Evolutionary conservation across 2,329 filamentous ascomycete species (phyloP), one percentile per base, ranked within the genome.

Genomic region (Daldinia sp.): DNA sequence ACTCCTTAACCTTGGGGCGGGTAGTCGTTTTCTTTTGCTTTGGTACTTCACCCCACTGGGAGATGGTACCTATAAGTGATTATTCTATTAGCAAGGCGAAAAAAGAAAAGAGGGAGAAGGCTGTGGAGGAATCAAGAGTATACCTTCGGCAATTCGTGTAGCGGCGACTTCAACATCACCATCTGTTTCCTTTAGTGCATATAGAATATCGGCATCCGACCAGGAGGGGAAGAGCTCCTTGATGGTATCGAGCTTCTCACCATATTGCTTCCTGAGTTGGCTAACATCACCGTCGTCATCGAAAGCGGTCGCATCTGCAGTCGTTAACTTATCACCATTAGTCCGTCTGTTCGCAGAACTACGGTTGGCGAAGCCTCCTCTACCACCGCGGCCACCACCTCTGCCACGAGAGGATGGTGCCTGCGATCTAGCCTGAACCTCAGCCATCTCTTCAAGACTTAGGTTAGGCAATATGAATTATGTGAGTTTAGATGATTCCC

Each of bases 171-270:
- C 86, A 73, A 93, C 83, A 78, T 95, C 91, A 72, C 91, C 92
- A 72, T 92, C 86, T 58, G 90, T 90, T 82, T 99, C 95, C 78
- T 96, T 88, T 63, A 99, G 85, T 66, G 94, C 94, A 77, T 95
- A 95, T 68, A 98, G 88, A 68, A 98, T 87, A 78, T 98, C 94
- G 78, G 94, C 92, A 75, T 97, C 92, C 72, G 93, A 94, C 95
- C 94, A 98, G 79, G 93, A 90, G 63, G 92, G 88, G 82, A 97
- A 97, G 82, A 98, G 89, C 78, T 97, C 94, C 81, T 92, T 93
- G 77, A 99, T 88, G 73, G 90, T 88, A 66, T 84, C 83, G 72
- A 97, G 86, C 81, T 94, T 92, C 74, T 83, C 82, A 74, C 90
- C 86, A 77, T 96, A 95, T 78, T 92, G 89, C 83, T 92, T 93